Base-by-base conservation (phyloP, 106 monocot genomes). In the Allium cepa region DNA sequence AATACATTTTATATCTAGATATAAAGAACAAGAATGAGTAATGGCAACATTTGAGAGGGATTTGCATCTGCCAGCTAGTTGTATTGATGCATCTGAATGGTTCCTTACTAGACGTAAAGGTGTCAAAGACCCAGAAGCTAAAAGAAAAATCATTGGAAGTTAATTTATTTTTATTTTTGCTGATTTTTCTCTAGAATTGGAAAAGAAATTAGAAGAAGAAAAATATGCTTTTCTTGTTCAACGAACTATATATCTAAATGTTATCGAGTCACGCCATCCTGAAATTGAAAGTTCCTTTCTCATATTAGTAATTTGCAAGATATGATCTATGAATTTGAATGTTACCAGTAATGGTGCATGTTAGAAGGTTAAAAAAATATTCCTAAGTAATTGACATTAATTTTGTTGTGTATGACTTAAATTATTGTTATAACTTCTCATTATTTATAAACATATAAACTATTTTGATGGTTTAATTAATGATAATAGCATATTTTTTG, bases 231-330 rank as follows among this genome's bases (percentile, higher is more conserved):
- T 77, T 76, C 77, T 96, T 79, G 88, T 96, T 70, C 95, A 96
- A 49, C 91, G 95, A 64, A 96, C 96, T 72, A 61, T 96, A 10
- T 96, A 96, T 73, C 96, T 91, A 55, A 91, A 96, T 84, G 96
- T 92, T 17, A 96, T 96, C n/a, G 91, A n/a, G n/a, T n/a, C n/a
- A n/a, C n/a, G n/a, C n/a, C n/a, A n/a, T n/a, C n/a, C n/a, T n/a
- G n/a, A n/a, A n/a, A n/a, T n/a, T n/a, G n/a, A n/a, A n/a, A n/a
- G n/a, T n/a, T n/a, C n/a, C n/a, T n/a, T n/a, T n/a, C n/a, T n/a
- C n/a, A n/a, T n/a, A n/a, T n/a, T n/a, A n/a, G n/a, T n/a, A n/a
- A n/a, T n/a, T n/a, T n/a, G n/a, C n/a, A n/a, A n/a, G n/a, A n/a
- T n/a, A n/a, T n/a, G n/a, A n/a, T n/a, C n/a, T n/a, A n/a, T n/a